Percentiles rank a stretch among this genome's conserved stretches.
phyloP scores from a whole-genome alignment of 495 filamentous ascomycete genomes.

The Hypoxylon fuscum region DNA sequence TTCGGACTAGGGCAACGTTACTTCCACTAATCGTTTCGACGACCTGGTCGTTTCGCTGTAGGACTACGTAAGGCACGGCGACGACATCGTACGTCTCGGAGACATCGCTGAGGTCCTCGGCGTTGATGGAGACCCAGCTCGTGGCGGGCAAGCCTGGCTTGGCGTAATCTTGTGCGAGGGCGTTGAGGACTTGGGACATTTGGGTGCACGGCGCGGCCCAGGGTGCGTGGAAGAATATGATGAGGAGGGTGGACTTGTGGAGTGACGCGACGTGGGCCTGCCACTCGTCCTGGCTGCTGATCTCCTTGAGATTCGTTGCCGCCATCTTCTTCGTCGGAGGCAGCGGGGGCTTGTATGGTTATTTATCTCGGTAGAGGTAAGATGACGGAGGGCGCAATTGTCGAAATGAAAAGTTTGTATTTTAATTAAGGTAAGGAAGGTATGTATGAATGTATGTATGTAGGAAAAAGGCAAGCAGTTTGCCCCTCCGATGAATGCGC shows the following conservation, averaged over 20 bases:
- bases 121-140: constrained; percentile 87
- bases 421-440: background rate
- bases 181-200: constrained; percentile 86
- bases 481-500: constrained; percentile 32
- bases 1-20: constrained; percentile 81
- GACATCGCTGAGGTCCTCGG: constrained; percentile 87
- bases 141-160: constrained; percentile 68
- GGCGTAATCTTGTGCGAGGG: constrained; percentile 84
- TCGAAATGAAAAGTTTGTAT: background rate
- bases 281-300: constrained; percentile 75
- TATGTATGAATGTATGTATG: too few species aligned
- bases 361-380: background rate
- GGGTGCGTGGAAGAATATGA: constrained; percentile 92
- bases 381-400: background rate
- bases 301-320: constrained; percentile 64
- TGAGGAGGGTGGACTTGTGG: constrained; percentile 71
- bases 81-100: constrained; percentile 91
- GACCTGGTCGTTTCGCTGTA: constrained; percentile 73
- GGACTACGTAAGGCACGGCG: constrained; percentile 89
- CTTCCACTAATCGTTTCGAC: constrained; percentile 87
- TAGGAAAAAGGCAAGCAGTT: constrained; percentile 2
- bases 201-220: constrained; percentile 98
- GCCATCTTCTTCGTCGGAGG: constrained; percentile 19
- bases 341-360: constrained; percentile 1
- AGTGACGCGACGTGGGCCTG: constrained; percentile 67